Evolutionary conservation across 176 grass and related monocot species (phyloP), one percentile per base, ranked within the genome.

Genomic region (Puccinellia tenuiflora): DNA sequence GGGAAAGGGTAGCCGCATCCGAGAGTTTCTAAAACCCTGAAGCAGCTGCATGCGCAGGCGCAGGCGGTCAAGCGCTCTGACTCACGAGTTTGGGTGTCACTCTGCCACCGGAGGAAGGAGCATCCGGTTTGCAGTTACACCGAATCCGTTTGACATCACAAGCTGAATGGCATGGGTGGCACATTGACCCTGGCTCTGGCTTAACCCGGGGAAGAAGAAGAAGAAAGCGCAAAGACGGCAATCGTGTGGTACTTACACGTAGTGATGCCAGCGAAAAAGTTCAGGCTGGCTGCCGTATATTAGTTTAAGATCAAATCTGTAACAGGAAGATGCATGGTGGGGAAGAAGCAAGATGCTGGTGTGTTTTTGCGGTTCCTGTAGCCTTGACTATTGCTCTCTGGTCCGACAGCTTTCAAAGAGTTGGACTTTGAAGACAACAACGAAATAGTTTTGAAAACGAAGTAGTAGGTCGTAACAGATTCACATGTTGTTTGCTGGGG

Each of bases 341-440:
- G 4, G 28, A 51, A 28, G 16, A 48, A 26, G 78, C 34, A 63
- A 72, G 82, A 64, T 22, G 39, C 24, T 28, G 26, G 0, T 42
- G 48, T 60, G 21, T 46, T 46, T 15, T 46, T 48, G 48, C 16
- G 28, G 18, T 16, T 25, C 26, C 73, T 52, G 71, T 79, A 50
- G 71, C 3, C 85, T 86, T 78, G 83, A 90, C 73, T 34, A 52
- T 1, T 52, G 20, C 63, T 16, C 21, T 35, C 42, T 72, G 53
- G 73, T 83, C 83, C 54, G 79, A 86, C 83, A 83, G 5, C 64
- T 78, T 90, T 82, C 72, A 82, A 86, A 65, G 45, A 6, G 0
- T 78, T 65, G 55, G 73, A 82, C 79, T 78, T 65, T 46, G 42
- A 82, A 72, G 21, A 86, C 24, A 35, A 35, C 21, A 16, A 3